These are phyloP conservation scores for Microcera coccophila DNA, from an alignment of 2,329 filamentous ascomycete species.

Conservation along the genomic window DNA sequence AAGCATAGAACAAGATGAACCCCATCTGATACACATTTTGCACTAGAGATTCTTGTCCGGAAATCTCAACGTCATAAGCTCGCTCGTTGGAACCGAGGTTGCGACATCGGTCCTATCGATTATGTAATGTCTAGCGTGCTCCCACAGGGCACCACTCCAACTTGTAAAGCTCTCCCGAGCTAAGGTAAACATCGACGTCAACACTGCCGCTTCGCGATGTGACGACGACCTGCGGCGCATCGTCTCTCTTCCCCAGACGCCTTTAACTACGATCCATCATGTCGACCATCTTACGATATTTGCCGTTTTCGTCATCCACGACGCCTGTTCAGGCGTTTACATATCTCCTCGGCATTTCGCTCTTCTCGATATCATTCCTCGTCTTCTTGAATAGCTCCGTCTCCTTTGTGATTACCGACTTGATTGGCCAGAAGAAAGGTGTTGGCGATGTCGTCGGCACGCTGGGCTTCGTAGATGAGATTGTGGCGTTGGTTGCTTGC, in stretches of 20 bases:
- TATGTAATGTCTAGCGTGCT: constrained; percentile 21
- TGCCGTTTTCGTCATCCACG: constrained; percentile 59
- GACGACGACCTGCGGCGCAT: constrained; percentile 5
- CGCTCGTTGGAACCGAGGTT: too few relatives aligned
- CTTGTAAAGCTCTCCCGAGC: neutral
- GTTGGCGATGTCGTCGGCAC: constrained; percentile 82
- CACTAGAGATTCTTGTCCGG: too few relatives aligned
- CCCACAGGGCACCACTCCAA: constrained; percentile 8
- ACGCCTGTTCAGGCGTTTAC: constrained; percentile 62
- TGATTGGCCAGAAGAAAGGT: constrained; percentile 67
- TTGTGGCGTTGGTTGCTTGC: constrained; percentile 76
- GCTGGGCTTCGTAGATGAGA: constrained; percentile 78
- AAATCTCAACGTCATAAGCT: too few relatives aligned
- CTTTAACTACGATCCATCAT: constrained; percentile 22
- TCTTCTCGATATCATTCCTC: constrained; percentile 85
- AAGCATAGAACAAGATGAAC: too few relatives aligned
- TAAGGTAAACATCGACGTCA: neutral
- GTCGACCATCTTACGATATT: constrained; percentile 40
- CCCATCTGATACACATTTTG: too few relatives aligned
- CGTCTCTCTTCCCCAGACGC: constrained; percentile 7
- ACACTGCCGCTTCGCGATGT: constrained; percentile 17
- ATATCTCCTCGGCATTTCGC: constrained; percentile 76
- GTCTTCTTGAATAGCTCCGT: constrained; percentile 84
- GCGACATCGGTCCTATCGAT: constrained; percentile 17
- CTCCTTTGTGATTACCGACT: constrained; percentile 80